Conservation (phyloP, 1,284 basidiomycete species). For the Fomitopsis pinicola region DNA sequence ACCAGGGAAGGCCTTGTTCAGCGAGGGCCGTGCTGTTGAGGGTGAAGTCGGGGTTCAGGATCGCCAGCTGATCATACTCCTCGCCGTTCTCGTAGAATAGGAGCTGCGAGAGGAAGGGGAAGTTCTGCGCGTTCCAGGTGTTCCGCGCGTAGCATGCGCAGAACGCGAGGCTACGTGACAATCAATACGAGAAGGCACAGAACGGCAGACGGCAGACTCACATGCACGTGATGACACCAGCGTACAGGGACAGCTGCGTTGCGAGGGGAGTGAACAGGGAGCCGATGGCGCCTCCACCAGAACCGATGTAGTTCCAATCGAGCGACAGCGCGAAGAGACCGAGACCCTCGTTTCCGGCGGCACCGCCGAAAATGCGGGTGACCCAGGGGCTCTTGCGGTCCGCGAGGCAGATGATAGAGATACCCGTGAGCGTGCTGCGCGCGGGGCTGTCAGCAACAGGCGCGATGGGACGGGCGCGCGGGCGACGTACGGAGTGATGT, state of each 20-base stretch:
- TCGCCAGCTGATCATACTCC: slow-evolving; percentile 30
- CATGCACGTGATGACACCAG: background rate
- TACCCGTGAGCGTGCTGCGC: background rate
- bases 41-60: slow-evolving; percentile 1
- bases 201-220: background rate
- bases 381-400: slow-evolving; percentile 10
- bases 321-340: slow-evolving; percentile 47
- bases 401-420: slow-evolving; percentile 5
- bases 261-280: slow-evolving; percentile 6
- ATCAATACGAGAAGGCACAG: background rate
- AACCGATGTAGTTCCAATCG: slow-evolving; percentile 36
- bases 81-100: slow-evolving; percentile 27
- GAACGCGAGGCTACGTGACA: background rate
- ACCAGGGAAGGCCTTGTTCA: slow-evolving; percentile 3
- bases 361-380: slow-evolving; percentile 46
- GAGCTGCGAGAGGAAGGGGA: slow-evolving; percentile 8
- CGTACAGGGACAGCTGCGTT: slow-evolving; percentile 6
- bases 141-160: slow-evolving; percentile 3
- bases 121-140: slow-evolving; percentile 7
- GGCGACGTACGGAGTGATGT: slow-evolving; percentile 1
- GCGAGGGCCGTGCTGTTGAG: slow-evolving; percentile 7
- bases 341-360: slow-evolving; percentile 36
- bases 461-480: background rate
- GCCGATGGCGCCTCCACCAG: background rate
- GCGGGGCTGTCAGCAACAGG: background rate